phyloP scores from a whole-genome alignment of 140 eudicot genomes.

The Oenanthe javanica region DNA sequence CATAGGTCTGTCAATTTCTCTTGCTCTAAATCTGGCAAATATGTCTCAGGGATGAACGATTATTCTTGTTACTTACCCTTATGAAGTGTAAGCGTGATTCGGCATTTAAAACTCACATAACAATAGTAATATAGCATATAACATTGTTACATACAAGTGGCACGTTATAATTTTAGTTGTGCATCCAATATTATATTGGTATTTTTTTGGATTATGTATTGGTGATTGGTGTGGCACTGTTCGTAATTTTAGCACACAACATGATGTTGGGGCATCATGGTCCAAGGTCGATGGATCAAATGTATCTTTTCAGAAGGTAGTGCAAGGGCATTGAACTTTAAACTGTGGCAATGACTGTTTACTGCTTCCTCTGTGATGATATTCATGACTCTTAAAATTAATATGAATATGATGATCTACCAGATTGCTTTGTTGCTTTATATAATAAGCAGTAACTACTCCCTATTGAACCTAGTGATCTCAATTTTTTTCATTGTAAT shows the following conservation, averaged over 20 bases:
- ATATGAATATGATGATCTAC: background rate
- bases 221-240: background rate
- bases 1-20: conserved; percentile 50
- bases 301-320: background rate
- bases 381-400: background rate
- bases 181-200: background rate
- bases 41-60: background rate
- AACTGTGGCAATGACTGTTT: background rate
- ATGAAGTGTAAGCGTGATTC: background rate
- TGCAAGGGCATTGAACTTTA: background rate
- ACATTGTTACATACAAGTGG: background rate
- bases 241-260: background rate
- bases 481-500: background rate
- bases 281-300: background rate
- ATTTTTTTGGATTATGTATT: background rate
- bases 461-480: background rate
- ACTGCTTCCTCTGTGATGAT: background rate
- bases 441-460: background rate
- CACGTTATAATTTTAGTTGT: background rate
- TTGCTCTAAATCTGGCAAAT: background rate
- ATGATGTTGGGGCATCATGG: background rate
- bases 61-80: background rate
- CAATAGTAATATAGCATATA: conserved; percentile 1
- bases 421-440: background rate
- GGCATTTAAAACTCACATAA: background rate